phyloP scores from a whole-genome alignment of 345 rosid genomes.

The Populus davidiana region DNA sequence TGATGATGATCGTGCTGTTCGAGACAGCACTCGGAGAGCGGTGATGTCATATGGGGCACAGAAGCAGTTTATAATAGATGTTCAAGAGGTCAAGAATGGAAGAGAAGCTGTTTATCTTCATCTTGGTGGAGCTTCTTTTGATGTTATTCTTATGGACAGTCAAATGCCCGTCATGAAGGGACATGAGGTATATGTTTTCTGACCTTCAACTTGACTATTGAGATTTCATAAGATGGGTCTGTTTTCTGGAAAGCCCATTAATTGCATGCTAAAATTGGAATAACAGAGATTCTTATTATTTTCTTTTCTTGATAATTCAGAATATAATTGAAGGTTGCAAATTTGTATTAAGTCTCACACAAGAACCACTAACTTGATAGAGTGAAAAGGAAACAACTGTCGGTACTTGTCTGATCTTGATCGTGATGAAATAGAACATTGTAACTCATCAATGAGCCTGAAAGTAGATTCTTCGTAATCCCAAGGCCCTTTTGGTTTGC shows the following conservation, averaged over 20 bases:
- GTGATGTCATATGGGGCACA: not conserved
- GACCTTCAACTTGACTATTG: not conserved
- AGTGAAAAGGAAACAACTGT: not conserved
- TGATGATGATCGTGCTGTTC: not conserved
- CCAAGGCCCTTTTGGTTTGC: not conserved
- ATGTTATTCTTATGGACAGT: not conserved
- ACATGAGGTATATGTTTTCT: not conserved
- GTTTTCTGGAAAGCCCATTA: too few species aligned
- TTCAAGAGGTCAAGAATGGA: not conserved
- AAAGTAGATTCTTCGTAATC: not conserved
- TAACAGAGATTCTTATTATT: not conserved
- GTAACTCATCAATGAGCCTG: not conserved
- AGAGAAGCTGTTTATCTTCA: constrained; percentile 1
- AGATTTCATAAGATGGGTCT: too few species aligned
- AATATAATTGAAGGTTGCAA: not conserved
- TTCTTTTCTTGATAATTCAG: not conserved
- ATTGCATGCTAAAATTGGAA: not conserved
- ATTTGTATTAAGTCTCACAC: too few species aligned
- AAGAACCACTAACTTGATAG: not conserved
- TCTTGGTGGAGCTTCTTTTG: not conserved
- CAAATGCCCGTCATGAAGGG: not conserved
- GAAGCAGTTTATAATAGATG: not conserved
- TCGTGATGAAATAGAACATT: not conserved
- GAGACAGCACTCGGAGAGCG: not conserved
- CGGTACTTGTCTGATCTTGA: not conserved